Percentiles rank a stretch among this genome's conserved stretches.
Evolutionary conservation across 768 basidiomycete species (phyloP).

Genomic region (Exidia glandulosa): DNA sequence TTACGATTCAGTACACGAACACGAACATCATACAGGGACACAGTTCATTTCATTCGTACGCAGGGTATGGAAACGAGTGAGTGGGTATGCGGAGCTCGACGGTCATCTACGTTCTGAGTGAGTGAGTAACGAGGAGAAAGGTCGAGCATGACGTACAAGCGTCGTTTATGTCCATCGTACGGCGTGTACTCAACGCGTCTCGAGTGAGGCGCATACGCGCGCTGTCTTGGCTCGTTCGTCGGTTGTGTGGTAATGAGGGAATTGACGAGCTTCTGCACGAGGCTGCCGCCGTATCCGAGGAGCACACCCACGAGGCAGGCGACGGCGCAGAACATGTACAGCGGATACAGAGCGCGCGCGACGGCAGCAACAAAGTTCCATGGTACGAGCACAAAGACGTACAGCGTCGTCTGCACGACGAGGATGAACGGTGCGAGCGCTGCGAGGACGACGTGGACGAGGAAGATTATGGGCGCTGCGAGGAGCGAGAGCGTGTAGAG

Average conservation of each 20-base stretch:
- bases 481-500: not conserved
- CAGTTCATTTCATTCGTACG: not conserved
- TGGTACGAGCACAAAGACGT: not conserved
- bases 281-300: not conserved
- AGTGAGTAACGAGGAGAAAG: not conserved
- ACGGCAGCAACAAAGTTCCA: not conserved
- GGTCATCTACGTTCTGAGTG: not conserved
- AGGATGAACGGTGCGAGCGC: not conserved
- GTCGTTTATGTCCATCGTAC: not conserved
- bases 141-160: not conserved
- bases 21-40: not conserved
- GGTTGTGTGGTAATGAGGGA: not conserved
- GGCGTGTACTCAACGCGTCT: no score
- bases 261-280: not conserved
- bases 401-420: not conserved
- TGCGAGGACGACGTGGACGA: not conserved
- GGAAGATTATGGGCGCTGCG: not conserved
- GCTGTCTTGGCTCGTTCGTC: no score
- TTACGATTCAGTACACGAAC: not conserved
- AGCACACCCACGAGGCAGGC: not conserved
- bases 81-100: not conserved
- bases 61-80: no score
- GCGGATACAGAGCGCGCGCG: not conserved
- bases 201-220: no score
- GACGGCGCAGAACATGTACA: not conserved